Percentiles rank a stretch among this genome's conserved stretches.
phyloP scores from a whole-genome alignment of 768 basidiomycete species.

The Suillus paluster region DNA sequence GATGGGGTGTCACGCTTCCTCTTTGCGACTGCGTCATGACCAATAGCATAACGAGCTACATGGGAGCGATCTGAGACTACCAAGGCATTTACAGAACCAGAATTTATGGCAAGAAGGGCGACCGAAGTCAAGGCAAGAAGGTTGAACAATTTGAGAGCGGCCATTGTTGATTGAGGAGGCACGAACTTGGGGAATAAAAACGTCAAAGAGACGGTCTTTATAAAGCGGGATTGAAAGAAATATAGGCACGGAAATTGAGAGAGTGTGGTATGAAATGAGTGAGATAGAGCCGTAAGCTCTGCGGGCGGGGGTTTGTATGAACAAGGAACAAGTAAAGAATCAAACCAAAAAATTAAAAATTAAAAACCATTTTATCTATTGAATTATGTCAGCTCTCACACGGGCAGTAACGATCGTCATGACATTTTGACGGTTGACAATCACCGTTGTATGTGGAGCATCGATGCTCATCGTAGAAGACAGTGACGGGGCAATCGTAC shows the following conservation, averaged over 20 bases:
- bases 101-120: constrained; percentile 54
- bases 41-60: constrained; percentile 50
- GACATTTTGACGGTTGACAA: constrained; percentile 49
- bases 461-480: too few species aligned
- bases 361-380: background rate
- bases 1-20: constrained; percentile 47
- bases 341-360: background rate
- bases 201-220: background rate
- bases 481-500: too few species aligned
- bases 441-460: constrained; percentile 8
- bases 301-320: constrained; percentile 18
- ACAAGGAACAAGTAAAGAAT: constrained; percentile 12
- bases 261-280: constrained; percentile 25
- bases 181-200: constrained; percentile 3
- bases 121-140: constrained; percentile 63
- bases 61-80: constrained; percentile 42
- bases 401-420: constrained; percentile 15
- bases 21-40: constrained; percentile 51
- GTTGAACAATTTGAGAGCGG: constrained; percentile 55
- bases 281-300: constrained; percentile 24
- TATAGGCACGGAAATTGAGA: constrained; percentile 19
- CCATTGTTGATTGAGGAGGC: constrained; percentile 41
- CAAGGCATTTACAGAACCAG: constrained; percentile 57
- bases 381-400: constrained; percentile 31
- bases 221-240: too few species aligned